phyloP scores from a whole-genome alignment of 2,329 filamentous ascomycete genomes.

The Fusarium marasasianum region DNA sequence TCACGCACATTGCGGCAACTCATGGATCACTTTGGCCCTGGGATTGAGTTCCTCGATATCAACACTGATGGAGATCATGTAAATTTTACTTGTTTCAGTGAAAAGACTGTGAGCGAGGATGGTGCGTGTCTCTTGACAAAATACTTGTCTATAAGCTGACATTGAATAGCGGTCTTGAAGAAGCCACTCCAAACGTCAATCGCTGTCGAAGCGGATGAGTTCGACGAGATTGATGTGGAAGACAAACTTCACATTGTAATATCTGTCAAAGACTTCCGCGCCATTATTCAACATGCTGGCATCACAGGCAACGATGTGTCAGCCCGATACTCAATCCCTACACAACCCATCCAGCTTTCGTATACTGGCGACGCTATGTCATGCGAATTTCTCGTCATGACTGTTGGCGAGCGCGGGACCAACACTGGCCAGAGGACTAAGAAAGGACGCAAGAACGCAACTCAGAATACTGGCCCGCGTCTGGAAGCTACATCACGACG shows the following conservation, averaged over 20 bases:
- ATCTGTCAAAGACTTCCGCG: conserved; percentile 84
- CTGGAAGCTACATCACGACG: conserved; percentile 61
- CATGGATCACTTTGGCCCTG: conserved; percentile 82
- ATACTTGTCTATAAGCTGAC: conserved; percentile 8
- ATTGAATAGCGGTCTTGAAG: conserved; percentile 72
- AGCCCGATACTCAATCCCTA: conserved; percentile 76
- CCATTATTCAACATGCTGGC: conserved; percentile 79
- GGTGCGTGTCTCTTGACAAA: conserved; percentile 41
- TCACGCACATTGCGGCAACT: conserved; percentile 77
- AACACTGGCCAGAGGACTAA: conserved; percentile 60
- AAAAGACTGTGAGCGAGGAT: conserved; percentile 75
- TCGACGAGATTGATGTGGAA: conserved; percentile 78
- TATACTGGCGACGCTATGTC: conserved; percentile 75
- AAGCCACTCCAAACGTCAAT: conserved; percentile 85
- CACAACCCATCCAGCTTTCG: conserved; percentile 75
- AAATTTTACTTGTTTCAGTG: conserved; percentile 83
- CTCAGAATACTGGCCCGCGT: conserved; percentile 49
- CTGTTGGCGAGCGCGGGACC: conserved; percentile 72
- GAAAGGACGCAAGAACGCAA: conserved; percentile 54
- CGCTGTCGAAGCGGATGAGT: conserved; percentile 78
- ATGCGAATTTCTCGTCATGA: conserved; percentile 86
- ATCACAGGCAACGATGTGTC: conserved; percentile 72
- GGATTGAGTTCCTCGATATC: conserved; percentile 83
- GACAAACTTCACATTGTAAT: conserved; percentile 82
- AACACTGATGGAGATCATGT: conserved; percentile 77